Conservation (phyloP, 768 basidiomycete genomes). For the Agaricus subrufescens region DNA sequence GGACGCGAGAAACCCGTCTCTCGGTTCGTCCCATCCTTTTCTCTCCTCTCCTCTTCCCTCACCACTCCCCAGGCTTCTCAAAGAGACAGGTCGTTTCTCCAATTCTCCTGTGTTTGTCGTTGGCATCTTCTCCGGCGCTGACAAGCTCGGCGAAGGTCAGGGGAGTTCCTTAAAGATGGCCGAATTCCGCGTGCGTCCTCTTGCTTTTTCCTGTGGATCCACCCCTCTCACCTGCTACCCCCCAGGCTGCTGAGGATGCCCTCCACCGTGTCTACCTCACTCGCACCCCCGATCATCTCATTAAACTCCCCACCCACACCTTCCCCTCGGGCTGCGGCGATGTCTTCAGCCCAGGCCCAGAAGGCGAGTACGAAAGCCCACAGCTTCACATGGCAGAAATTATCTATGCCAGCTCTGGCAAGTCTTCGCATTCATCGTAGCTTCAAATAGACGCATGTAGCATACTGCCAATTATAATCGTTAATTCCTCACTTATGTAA, state of each 20-base stretch:
- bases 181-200: slow-evolving; percentile 72
- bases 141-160: slow-evolving; percentile 91
- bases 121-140: slow-evolving; percentile 83
- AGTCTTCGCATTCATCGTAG: slow-evolving; percentile 13
- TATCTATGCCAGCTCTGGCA: slow-evolving; percentile 64
- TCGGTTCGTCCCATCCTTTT: slow-evolving; percentile 32
- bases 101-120: slow-evolving; percentile 93
- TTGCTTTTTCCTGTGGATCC: neutral
- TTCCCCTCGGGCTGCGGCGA: slow-evolving; percentile 55
- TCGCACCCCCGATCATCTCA: slow-evolving; percentile 58
- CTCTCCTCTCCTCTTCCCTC: neutral
- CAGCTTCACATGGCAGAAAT: slow-evolving; percentile 60
- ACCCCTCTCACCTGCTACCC: neutral
- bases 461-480: slow-evolving; percentile 7
- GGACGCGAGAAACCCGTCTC: slow-evolving; percentile 66
- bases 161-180: slow-evolving; percentile 94
- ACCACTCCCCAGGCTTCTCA: slow-evolving; percentile 58
- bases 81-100: slow-evolving; percentile 88
- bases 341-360: slow-evolving; percentile 44
- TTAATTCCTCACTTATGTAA: neutral
- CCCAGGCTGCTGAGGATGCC: slow-evolving; percentile 81
- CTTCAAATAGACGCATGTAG: slow-evolving; percentile 6
- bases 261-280: slow-evolving; percentile 82
- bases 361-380: slow-evolving; percentile 47
- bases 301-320: slow-evolving; percentile 71